Evolutionary conservation across 768 basidiomycete genomes (phyloP).

Genomic region (Suillus lakei): DNA sequence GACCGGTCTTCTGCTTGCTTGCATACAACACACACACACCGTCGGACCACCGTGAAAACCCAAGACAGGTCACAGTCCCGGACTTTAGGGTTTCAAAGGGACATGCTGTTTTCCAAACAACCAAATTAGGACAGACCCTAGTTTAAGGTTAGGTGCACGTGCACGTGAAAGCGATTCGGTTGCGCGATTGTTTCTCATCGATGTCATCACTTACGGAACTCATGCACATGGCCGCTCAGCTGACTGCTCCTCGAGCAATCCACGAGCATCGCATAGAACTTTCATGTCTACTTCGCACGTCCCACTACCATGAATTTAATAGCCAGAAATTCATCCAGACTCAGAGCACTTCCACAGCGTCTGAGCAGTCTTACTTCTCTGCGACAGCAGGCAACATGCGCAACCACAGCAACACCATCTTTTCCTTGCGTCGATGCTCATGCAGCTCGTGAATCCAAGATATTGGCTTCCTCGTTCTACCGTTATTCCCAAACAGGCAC

Average conservation of each 20-base stretch:
- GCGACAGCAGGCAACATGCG: not conserved
- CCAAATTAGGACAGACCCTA: constrained; percentile 14
- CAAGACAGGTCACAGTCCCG: not conserved
- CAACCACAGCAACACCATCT: constrained; percentile 26
- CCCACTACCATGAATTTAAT: not conserved
- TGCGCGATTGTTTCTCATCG: constrained; percentile 2
- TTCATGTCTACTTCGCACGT: not conserved
- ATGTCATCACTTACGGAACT: not conserved
- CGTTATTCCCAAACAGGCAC: constrained; percentile 20
- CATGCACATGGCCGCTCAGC: constrained; percentile 4
- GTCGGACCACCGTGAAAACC: not conserved
- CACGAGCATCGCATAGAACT: not conserved
- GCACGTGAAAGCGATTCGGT: not conserved
- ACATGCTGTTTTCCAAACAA: not conserved
- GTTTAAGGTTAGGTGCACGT: constrained; percentile 1
- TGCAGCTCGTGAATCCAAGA: constrained; percentile 65
- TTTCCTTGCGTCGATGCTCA: constrained; percentile 89
- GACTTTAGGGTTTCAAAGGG: not conserved
- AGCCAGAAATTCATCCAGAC: not conserved
- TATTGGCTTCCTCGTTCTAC: constrained; percentile 38
- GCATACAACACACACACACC: not conserved
- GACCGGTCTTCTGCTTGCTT: constrained; percentile 22
- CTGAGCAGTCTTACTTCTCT: not conserved
- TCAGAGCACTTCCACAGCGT: not conserved
- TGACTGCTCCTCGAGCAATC: not conserved